A percentile compares a stretch with the other conserved stretches of the same genome.
phyloP scores from a whole-genome alignment of 2,329 filamentous ascomycete genomes.

The Simplicillium aogashimaense region DNA sequence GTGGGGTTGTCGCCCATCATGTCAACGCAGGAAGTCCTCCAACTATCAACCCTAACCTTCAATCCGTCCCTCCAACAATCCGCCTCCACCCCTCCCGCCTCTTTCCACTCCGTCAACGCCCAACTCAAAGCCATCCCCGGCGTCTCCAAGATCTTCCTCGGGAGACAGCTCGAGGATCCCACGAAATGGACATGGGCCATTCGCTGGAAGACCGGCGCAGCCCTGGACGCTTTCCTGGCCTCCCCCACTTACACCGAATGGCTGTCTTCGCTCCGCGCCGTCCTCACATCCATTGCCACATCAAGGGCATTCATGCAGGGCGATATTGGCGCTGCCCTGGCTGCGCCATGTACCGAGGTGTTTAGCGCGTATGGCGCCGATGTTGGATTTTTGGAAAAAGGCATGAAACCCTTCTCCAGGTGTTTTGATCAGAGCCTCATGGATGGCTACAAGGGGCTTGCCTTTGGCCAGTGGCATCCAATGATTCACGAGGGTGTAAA shows the following conservation, averaged over 20 bases:
- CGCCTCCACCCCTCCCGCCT: constrained; percentile 15
- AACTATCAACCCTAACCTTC: constrained; percentile 22
- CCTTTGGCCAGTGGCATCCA: constrained; percentile 21
- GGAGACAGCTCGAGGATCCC: constrained; percentile 23
- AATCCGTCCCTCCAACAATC: constrained; percentile 15
- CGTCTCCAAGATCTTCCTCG: constrained; percentile 21
- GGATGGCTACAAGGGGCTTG: constrained; percentile 20
- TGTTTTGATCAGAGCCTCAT: constrained; percentile 13
- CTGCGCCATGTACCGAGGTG: constrained; percentile 27
- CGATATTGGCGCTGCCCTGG: constrained; percentile 16
- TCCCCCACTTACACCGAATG: constrained; percentile 29
- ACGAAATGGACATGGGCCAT: constrained; percentile 20
- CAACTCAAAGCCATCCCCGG: constrained; percentile 20
- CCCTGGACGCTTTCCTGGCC: constrained; percentile 27
- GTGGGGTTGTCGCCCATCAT: constrained; percentile 10
- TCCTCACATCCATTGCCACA: constrained; percentile 13
- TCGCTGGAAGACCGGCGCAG: constrained; percentile 21
- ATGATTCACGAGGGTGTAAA: constrained; percentile 16
- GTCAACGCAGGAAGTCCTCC: constrained; percentile 15
- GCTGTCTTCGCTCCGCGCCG: constrained; percentile 23
- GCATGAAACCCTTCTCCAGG: constrained; percentile 17
- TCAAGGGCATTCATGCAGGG: constrained; percentile 13
- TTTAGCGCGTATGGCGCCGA: constrained; percentile 23
- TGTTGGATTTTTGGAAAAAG: constrained; percentile 18
- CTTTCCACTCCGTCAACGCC: constrained; percentile 15